Base-by-base conservation (phyloP, 768 basidiomycete species). In the Russula sp. region DNA sequence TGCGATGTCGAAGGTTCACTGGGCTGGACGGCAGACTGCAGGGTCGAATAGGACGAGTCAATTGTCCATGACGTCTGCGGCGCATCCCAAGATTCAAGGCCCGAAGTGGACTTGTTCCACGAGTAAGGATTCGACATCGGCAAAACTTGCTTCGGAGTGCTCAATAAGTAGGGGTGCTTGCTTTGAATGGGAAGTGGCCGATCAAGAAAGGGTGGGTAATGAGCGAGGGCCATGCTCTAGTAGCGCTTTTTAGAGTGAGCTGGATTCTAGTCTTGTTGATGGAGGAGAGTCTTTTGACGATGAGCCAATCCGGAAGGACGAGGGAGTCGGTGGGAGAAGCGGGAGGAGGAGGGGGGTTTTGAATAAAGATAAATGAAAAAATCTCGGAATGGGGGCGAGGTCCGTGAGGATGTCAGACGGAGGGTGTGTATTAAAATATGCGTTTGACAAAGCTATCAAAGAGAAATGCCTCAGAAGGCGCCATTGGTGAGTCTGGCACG, bases 31-130 rank as follows among this genome's bases (percentile, higher is more conserved):
- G 67, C 55, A 27, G 61, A 67, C 54, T 66, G 65, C 20, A 68
- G 50, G 27, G 67, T 62, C 27, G 64, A 66, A 48, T 62, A 68
- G 42, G 66, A 55, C 31, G 67, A 56, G 48, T 66, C 64, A 55
- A 66, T 55, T 59, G 67, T 57, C 67, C 64, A 65, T 55, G 66
- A 66, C 53, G 64, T 50, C 55, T 61, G 61, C 32, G 67, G 57
- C 50, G 61, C 48, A 51, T 58, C 57, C 55, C 59, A 61, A 20
- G 47, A 18, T 34, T 65, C 57, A 47, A 57, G 58, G 51, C 54
- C 58, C 40, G 64, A 55, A 55, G 52, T 34, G 13, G 62, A 50
- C 64, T 66, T 66, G 50, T 60, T 60, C 64, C 64, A 65, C 42
- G 64, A 59, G 54, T 66, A 60, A 34, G 57, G 55, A 57, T 61